phyloP scores from a whole-genome alignment of 2,329 filamentous ascomycete species.

The Fusarium udum region DNA sequence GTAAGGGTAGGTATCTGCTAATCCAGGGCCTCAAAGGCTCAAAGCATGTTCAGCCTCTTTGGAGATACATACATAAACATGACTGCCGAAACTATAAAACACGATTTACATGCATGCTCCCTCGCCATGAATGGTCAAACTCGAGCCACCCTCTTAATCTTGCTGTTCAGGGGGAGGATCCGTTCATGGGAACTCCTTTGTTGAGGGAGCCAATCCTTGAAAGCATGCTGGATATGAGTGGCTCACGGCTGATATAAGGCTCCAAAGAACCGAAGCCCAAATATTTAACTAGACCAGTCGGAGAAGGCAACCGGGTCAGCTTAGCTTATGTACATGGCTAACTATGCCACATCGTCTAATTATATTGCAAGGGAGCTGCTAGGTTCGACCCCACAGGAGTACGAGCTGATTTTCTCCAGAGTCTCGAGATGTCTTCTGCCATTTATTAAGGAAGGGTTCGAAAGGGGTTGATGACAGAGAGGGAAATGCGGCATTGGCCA shows the following conservation, averaged over 20 bases:
- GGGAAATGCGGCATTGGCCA: background rate
- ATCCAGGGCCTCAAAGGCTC: background rate
- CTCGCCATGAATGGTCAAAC: background rate
- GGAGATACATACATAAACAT: background rate
- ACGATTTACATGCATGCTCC: background rate
- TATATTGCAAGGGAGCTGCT: conserved; percentile 25
- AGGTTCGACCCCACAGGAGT: conserved; percentile 25
- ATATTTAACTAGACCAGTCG: conserved; percentile 18
- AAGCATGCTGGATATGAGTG: conserved; percentile 16
- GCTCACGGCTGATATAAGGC: background rate
- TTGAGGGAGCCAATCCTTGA: conserved; percentile 5
- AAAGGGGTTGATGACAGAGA: background rate
- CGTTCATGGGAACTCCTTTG: background rate
- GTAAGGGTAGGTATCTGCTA: background rate
- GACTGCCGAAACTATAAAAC: background rate
- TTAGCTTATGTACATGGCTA: conserved; percentile 31
- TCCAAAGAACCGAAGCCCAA: conserved; percentile 3
- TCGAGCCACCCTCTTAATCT: background rate
- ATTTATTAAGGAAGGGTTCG: background rate
- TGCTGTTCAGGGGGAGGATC: conserved; percentile 21
- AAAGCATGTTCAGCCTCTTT: background rate
- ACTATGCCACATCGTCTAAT: conserved; percentile 25
- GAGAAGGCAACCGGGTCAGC: conserved; percentile 16
- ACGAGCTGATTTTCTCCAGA: conserved; percentile 16
- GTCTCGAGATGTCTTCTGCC: background rate